Evolutionary conservation across 345 rosid species (phyloP), one percentile per base, ranked within the genome.

Genomic region (Melaleuca alternifolia): DNA sequence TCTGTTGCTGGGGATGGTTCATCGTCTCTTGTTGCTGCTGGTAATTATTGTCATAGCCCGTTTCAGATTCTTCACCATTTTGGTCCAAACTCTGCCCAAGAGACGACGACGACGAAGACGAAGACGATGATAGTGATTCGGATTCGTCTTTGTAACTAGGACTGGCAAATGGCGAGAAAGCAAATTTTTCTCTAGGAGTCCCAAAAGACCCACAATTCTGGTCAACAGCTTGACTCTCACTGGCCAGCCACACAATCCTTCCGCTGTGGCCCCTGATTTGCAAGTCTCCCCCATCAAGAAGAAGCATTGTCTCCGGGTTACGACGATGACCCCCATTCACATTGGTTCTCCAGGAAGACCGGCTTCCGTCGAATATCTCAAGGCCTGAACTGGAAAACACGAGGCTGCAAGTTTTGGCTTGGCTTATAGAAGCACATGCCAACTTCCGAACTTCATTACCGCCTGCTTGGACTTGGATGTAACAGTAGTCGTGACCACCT

Each of bases 21-120:
- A 51, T 33, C 48, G 79, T 87, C 90, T 87, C 71, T 83, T 88
- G 90, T 84, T 87, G 92, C 56, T 84, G 92, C 44, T 90, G 91
- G 86, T 79, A 46, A 44, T 82, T 50, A 23, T 79, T 87, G 65
- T 71, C 20, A 71, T 71, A 71, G 20, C 89, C 89, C 65, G 76
- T 11, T 65, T 87, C 92, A 79, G 89, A 54, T 83, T 85, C 87
- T 79, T 87, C 85, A 18, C 84, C 88, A 2, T 82, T 85, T 84
- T 87, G 88, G 82, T 83, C 85, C 16, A 85, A 26, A 50, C 87
- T 82, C 75, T 84, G 51, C 23, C 54, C 82, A 16, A 59, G 54
- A 57, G 86, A 54, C 33, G 79, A 71, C n/a, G 53, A 83, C 26
- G 83, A 30, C 18, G 84, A 82, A 3, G 84, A 52, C 14, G 56